Evolutionary conservation across 306 rosid genomes (phyloP).

Genomic region (Dalbergia oliveri): DNA sequence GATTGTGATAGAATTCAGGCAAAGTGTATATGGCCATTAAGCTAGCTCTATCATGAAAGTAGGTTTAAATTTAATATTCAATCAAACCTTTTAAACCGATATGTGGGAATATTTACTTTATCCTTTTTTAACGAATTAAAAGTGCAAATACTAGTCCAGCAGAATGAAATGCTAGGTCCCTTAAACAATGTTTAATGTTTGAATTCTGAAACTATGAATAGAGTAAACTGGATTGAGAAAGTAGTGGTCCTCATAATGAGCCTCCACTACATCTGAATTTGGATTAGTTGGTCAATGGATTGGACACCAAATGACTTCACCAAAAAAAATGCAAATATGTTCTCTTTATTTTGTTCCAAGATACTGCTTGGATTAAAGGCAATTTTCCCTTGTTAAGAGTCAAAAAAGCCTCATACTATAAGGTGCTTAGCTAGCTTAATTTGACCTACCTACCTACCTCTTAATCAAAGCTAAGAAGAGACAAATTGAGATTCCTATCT

Average conservation of each 20-base stretch:
- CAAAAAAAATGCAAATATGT: neutral
- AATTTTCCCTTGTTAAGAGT: neutral
- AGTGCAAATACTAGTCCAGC: neutral
- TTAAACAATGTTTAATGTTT: no score
- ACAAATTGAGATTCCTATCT: conserved; percentile 25
- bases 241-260: no score
- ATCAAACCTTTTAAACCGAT: conserved; percentile 25
- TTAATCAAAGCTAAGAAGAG: conserved; percentile 13
- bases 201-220: no score
- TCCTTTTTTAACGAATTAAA: neutral
- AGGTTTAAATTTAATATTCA: conserved; percentile 39
- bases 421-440: neutral
- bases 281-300: no score
- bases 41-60: conserved; percentile 17
- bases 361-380: neutral
- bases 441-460: neutral
- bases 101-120: neutral
- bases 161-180: no score
- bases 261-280: no score
- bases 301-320: no score
- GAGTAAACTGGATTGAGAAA: no score
- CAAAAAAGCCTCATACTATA: neutral
- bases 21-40: conserved; percentile 26
- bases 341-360: neutral
- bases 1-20: conserved; percentile 24